Evolutionary conservation across 768 basidiomycete genomes (phyloP).

Genomic region (Tricholomella constricta): DNA sequence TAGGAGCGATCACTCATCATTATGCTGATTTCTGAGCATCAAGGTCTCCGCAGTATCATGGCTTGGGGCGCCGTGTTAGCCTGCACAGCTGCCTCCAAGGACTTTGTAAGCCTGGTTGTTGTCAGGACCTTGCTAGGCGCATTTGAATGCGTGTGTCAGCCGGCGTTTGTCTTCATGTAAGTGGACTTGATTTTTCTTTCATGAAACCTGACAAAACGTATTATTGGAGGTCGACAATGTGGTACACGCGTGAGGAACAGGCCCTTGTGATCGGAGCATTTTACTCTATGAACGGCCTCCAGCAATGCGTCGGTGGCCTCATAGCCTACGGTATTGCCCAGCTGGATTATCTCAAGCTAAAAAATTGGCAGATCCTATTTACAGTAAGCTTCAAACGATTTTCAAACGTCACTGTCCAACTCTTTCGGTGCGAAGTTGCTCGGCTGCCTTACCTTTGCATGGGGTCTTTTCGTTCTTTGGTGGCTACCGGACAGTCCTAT

Average conservation of each 20-base stretch:
- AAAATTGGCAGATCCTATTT: slow-evolving; percentile 54
- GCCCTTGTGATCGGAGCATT: slow-evolving; percentile 46
- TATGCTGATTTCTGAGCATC: background rate
- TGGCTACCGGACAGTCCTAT: slow-evolving; percentile 55
- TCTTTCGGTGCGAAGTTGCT: slow-evolving; percentile 31
- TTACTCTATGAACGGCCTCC: slow-evolving; percentile 50
- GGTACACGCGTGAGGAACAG: slow-evolving; percentile 53
- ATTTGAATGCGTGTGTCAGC: slow-evolving; percentile 52
- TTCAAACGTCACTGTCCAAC: background rate
- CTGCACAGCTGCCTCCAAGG: slow-evolving; percentile 49
- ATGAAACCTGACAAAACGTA: background rate
- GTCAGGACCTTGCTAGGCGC: slow-evolving; percentile 49
- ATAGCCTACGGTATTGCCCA: slow-evolving; percentile 53
- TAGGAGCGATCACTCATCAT: slow-evolving; percentile 23
- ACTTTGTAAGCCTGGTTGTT: slow-evolving; percentile 43
- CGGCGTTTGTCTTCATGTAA: slow-evolving; percentile 47
- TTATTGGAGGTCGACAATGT: slow-evolving; percentile 45
- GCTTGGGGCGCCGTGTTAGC: slow-evolving; percentile 50
- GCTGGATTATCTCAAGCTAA: slow-evolving; percentile 38
- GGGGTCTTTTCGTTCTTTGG: slow-evolving; percentile 49
- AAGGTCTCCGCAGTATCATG: slow-evolving; percentile 26
- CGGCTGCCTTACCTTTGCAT: slow-evolving; percentile 46
- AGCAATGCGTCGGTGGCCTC: slow-evolving; percentile 50
- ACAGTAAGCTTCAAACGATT: slow-evolving; percentile 26
- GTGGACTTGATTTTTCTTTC: slow-evolving; percentile 8